phyloP scores from a whole-genome alignment of 1,284 basidiomycete species.

The Leccinum proliferum region DNA sequence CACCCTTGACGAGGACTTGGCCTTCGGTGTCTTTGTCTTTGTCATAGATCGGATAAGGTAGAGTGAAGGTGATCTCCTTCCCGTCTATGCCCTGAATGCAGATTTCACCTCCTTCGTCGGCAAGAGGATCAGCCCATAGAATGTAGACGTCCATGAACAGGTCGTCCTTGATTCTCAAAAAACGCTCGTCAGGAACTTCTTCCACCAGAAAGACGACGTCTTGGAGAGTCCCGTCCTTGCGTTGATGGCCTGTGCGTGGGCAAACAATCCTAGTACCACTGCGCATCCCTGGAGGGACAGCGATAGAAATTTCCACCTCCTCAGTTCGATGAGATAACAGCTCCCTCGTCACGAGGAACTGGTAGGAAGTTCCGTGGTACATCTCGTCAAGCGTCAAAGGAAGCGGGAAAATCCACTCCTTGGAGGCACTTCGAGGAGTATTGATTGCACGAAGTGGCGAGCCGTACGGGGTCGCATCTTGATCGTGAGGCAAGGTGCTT shows the following conservation, averaged over 20 bases:
- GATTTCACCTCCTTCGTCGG: slow-evolving; percentile 41
- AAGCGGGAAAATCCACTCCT: slow-evolving; percentile 64
- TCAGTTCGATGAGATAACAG: slow-evolving; percentile 57
- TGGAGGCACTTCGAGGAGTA: slow-evolving; percentile 29
- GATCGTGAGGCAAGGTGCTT: slow-evolving; percentile 22
- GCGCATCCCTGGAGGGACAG: slow-evolving; percentile 67
- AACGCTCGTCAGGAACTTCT: slow-evolving; percentile 67
- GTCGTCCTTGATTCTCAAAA: slow-evolving; percentile 69
- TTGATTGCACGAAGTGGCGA: slow-evolving; percentile 36
- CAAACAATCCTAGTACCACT: slow-evolving; percentile 78
- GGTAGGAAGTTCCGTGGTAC: slow-evolving; percentile 75
- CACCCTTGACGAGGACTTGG: slow-evolving; percentile 55
- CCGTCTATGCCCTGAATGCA: slow-evolving; percentile 70
- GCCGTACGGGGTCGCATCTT: slow-evolving; percentile 29
- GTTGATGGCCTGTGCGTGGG: slow-evolving; percentile 73
- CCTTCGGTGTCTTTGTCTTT: slow-evolving; percentile 61
- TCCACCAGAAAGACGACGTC: slow-evolving; percentile 79
- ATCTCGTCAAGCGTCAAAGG: slow-evolving; percentile 81
- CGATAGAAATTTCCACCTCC: slow-evolving; percentile 71
- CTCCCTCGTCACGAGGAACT: slow-evolving; percentile 74
- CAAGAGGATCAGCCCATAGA: slow-evolving; percentile 65
- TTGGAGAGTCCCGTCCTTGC: slow-evolving; percentile 61
- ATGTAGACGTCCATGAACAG: slow-evolving; percentile 63
- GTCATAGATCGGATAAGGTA: slow-evolving; percentile 59
- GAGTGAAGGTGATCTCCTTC: slow-evolving; percentile 50